Conservation (phyloP, 805 yeast genomes). For the Yamadazyma insecticola region DNA sequence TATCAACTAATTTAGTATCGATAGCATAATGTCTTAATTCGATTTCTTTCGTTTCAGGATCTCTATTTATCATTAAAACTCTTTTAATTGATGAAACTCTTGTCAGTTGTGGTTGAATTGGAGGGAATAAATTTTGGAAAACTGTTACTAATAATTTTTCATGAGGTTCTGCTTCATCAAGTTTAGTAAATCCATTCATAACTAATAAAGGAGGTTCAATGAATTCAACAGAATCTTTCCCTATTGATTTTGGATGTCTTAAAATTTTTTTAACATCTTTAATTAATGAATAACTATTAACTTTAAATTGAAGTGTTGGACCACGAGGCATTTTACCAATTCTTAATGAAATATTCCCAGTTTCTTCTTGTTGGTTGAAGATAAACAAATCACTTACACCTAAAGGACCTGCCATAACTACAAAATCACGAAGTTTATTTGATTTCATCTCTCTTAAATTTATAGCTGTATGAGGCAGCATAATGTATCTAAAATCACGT, state of each 20-base stretch:
- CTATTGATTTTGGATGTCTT: conserved; percentile 73
- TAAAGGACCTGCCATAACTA: conserved; percentile 98
- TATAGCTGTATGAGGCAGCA: conserved; percentile 97
- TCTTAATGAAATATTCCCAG: conserved; percentile 79
- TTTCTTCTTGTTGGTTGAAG: conserved; percentile 72
- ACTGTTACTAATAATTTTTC: conserved; percentile 84
- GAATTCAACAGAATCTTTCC: conserved; percentile 59
- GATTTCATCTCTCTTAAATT: conserved; percentile 80
- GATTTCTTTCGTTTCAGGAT: conserved; percentile 63
- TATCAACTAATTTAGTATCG: conserved; percentile 79
- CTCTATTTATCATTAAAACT: conserved; percentile 78
- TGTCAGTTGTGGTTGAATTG: conserved; percentile 81
- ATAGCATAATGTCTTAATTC: conserved; percentile 89
- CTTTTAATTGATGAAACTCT: conserved; percentile 72
- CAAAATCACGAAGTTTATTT: conserved; percentile 83
- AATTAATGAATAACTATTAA: conserved; percentile 70
- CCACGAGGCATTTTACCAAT: conserved; percentile 89
- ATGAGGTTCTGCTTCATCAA: conserved; percentile 56
- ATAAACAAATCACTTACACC: conserved; percentile 87
- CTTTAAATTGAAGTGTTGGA: conserved; percentile 83
- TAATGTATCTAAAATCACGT: conserved; percentile 77
- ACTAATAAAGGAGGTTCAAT: conserved; percentile 84
- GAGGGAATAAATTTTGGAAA: conserved; percentile 94
- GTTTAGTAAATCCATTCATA: conserved; percentile 81
- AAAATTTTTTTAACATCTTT: conserved; percentile 72